A percentile compares a stretch with the other conserved stretches of the same genome.
phyloP scores from a whole-genome alignment of 495 filamentous ascomycete genomes.

The Lophiotrema nucula region DNA sequence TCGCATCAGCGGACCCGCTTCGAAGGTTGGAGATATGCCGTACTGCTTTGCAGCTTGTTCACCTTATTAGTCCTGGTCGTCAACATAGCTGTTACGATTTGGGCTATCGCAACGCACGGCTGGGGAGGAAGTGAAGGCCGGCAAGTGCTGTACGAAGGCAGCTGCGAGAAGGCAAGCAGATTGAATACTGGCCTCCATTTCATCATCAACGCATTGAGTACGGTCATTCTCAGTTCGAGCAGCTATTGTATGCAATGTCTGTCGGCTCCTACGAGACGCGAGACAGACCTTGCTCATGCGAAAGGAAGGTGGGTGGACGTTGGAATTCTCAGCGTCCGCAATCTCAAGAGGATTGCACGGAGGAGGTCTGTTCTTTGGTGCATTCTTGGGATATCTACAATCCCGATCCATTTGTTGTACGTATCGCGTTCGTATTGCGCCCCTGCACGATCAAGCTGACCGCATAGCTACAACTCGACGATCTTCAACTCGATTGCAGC shows the following conservation, averaged over 20 bases:
- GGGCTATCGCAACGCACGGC: background rate
- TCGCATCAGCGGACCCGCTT: no score
- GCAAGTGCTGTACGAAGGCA: background rate
- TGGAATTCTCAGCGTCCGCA: conserved; percentile 37
- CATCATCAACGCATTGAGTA: conserved; percentile 33
- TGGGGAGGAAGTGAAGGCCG: background rate
- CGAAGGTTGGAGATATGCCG: background rate
- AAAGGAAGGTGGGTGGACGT: conserved; percentile 34
- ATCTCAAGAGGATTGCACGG: conserved; percentile 26
- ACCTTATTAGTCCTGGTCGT: background rate
- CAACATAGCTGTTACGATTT: background rate
- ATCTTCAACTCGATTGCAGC: background rate
- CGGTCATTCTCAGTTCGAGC: conserved; percentile 33
- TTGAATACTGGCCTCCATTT: conserved; percentile 27
- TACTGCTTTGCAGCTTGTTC: background rate
- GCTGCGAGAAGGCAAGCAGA: background rate
- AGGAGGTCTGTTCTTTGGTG: conserved; percentile 28
- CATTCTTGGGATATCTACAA: conserved; percentile 16
- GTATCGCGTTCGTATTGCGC: background rate
- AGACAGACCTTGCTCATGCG: conserved; percentile 35
- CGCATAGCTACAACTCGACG: background rate
- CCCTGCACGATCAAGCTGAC: background rate
- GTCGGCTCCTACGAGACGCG: conserved; percentile 33
- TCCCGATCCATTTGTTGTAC: conserved; percentile 39
- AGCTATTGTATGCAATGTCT: conserved; percentile 37